These are phyloP conservation scores for Panicum miliaceum DNA, from an alignment of 176 grass and related monocot species.

Conservation along the genomic window DNA sequence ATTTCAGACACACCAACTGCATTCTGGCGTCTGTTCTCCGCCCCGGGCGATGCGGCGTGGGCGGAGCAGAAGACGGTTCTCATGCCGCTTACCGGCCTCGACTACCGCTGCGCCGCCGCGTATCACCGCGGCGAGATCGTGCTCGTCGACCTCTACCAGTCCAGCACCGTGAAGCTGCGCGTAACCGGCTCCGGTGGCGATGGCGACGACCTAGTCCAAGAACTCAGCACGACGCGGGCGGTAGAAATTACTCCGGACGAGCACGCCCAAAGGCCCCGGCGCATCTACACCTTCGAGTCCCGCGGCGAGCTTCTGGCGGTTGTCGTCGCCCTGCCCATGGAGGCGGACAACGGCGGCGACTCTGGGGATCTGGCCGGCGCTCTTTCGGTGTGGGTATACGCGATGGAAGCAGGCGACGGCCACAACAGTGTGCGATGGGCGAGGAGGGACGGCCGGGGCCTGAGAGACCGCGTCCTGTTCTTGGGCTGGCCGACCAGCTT, in stretches of 20 bases:
- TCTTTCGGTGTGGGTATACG: not conserved
- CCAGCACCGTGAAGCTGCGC: not conserved
- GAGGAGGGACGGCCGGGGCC: not conserved
- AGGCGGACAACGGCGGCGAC: not conserved
- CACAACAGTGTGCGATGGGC: not conserved
- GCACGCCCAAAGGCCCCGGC: too few relatives aligned
- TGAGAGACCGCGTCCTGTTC: not conserved
- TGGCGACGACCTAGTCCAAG: not conserved
- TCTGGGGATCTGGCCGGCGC: too few relatives aligned
- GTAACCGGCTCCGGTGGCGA: not conserved
- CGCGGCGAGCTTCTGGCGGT: not conserved
- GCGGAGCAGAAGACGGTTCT: not conserved
- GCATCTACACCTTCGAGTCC: not conserved
- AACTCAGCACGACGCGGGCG: not conserved
- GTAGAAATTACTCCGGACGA: not conserved
- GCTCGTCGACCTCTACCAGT: not conserved
- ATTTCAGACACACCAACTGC: not conserved
- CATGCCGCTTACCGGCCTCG: not conserved
- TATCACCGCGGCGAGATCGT: not conserved
- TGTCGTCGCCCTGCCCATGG: not conserved
- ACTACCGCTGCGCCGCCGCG: not conserved
- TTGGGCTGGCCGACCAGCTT: slow-evolving; percentile 17
- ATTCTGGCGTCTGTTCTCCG: not conserved
- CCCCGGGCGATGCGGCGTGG: not conserved
- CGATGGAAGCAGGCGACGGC: not conserved